phyloP scores from a whole-genome alignment of 306 rosid genomes.

The Malus fusca region DNA sequence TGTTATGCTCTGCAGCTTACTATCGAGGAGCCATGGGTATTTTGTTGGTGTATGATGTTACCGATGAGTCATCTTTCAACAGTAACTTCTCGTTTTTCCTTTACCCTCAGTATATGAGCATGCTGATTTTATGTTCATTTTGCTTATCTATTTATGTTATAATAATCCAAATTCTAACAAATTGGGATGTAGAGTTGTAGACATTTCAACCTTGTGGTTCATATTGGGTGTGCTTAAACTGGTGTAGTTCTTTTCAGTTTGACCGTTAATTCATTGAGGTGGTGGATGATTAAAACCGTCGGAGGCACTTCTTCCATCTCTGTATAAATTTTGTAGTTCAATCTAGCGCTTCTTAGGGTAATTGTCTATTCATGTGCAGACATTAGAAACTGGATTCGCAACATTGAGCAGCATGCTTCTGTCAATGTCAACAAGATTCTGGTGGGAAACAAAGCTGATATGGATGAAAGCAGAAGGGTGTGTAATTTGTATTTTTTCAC shows the following conservation, averaged over 20 bases:
- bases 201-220: neutral
- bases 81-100: conserved; percentile 39
- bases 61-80: conserved; percentile 78
- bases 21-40: conserved; percentile 92
- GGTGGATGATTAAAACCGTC: neutral
- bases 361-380: conserved; percentile 33
- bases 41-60: conserved; percentile 78
- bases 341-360: conserved; percentile 12
- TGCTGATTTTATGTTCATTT: neutral
- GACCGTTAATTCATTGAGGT: neutral
- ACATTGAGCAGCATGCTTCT: conserved; percentile 80
- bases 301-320: neutral
- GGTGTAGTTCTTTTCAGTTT: neutral
- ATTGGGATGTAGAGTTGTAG: neutral
- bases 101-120: conserved; percentile 11
- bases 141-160: neutral
- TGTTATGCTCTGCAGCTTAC: conserved; percentile 56
- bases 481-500: conserved; percentile 3
- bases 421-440: conserved; percentile 74
- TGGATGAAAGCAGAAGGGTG: conserved; percentile 87
- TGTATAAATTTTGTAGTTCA: neutral
- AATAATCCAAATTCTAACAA: neutral
- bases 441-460: conserved; percentile 85
- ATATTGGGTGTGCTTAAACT: neutral
- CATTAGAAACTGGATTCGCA: conserved; percentile 84